Conservation (phyloP, 1,284 basidiomycete species). For the Amylostereum chailletii region DNA sequence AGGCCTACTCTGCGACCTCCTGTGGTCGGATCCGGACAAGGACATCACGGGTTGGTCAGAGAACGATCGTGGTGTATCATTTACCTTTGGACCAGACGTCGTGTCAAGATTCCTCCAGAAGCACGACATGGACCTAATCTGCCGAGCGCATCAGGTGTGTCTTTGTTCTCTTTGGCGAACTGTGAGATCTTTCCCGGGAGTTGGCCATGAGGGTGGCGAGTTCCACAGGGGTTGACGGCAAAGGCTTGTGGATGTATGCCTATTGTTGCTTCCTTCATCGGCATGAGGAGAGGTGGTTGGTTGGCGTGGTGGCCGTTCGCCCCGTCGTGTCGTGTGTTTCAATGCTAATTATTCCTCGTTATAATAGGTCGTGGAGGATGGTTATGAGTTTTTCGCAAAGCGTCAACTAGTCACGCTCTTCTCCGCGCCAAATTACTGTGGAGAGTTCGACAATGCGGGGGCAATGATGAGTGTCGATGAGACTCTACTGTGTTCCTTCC, state of each 20-base stretch:
- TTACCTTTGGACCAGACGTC: conserved; percentile 98
- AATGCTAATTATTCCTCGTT: neutral
- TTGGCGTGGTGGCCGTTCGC: no score
- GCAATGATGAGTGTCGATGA: conserved; percentile 99
- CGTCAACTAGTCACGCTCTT: conserved; percentile 95
- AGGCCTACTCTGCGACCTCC: conserved; percentile 91
- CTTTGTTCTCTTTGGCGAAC: neutral
- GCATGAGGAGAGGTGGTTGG: no score
- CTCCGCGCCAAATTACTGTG: conserved; percentile 97
- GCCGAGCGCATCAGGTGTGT: conserved; percentile 90
- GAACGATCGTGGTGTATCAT: conserved; percentile 97
- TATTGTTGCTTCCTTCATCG: no score
- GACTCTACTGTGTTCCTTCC: conserved; percentile 96
- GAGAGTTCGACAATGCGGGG: conserved; percentile 98
- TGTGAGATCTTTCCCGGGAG: no score
- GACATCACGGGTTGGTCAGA: conserved; percentile 99
- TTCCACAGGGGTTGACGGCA: no score
- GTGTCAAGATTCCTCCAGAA: conserved; percentile 98
- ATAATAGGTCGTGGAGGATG: conserved; percentile 91
- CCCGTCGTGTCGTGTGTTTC: no score
- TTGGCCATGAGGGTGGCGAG: no score
- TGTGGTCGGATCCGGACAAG: conserved; percentile 99
- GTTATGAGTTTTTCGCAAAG: conserved; percentile 99
- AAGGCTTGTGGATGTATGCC: no score
- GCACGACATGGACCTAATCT: conserved; percentile 99